A percentile compares a stretch with the other conserved stretches of the same genome.
phyloP scores from a whole-genome alignment of 129 eudicot genomes.

The Artemisia annua region DNA sequence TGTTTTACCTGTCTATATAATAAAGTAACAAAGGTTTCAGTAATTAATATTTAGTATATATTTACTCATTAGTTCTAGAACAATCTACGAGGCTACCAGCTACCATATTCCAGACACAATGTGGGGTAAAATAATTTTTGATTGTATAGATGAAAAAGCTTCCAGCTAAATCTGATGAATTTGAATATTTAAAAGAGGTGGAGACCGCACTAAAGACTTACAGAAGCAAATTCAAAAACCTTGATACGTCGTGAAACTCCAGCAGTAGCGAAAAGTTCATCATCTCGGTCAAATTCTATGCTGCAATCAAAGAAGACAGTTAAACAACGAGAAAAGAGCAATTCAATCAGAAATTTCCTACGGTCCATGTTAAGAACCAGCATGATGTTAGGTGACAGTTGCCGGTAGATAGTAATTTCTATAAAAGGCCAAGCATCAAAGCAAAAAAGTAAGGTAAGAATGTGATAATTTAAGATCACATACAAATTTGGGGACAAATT shows the following conservation, averaged over 20 bases:
- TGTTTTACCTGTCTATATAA: no score
- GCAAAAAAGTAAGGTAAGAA: not conserved
- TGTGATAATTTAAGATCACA: no score
- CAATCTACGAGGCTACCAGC: no score
- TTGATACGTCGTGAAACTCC: constrained; percentile 94
- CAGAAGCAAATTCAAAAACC: constrained; percentile 87
- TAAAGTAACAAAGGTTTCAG: no score
- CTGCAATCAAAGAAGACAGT: constrained; percentile 42
- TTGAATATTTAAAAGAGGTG: constrained; percentile 1
- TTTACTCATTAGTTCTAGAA: no score
- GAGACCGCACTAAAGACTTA: constrained; percentile 36
- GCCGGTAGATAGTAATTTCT: not conserved
- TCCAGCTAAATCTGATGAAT: not conserved
- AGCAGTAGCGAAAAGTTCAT: constrained; percentile 95
- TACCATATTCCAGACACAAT: no score
- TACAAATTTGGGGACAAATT: not conserved
- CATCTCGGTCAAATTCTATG: constrained; percentile 96
- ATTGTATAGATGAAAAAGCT: not conserved
- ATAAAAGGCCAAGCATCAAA: not conserved
- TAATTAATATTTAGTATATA: no score
- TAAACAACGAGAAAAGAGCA: not conserved
- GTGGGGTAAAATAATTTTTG: no score
- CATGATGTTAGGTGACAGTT: not conserved
- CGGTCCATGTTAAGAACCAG: not conserved
- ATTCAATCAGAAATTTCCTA: no score